Percentiles rank a stretch among this genome's conserved stretches.
These are phyloP conservation scores for Thelephora terrestris DNA, from an alignment of 1,284 basidiomycete genomes.

Conservation along the genomic window DNA sequence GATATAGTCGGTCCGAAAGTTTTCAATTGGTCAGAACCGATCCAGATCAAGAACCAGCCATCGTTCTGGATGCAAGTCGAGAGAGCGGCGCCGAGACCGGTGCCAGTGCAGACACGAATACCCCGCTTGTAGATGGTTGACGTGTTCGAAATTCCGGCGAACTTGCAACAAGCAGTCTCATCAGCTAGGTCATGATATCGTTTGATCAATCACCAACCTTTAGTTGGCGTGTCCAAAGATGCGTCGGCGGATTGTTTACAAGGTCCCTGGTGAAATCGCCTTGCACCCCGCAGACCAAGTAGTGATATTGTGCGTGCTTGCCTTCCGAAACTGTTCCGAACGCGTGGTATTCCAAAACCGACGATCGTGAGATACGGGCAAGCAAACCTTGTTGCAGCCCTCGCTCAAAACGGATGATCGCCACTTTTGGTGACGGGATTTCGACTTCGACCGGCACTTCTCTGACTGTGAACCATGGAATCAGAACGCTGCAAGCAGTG, in stretches of 20 bases:
- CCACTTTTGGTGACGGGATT: conserved; percentile 56
- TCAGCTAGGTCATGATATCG: background rate
- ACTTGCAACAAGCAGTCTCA: conserved; percentile 16
- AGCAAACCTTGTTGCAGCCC: conserved; percentile 66
- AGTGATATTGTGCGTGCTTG: conserved; percentile 49
- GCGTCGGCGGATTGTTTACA: conserved; percentile 48
- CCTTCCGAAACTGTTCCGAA: conserved; percentile 68
- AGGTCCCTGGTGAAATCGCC: conserved; percentile 59
- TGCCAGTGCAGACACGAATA: conserved; percentile 35
- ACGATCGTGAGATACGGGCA: conserved; percentile 54
- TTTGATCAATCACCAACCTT: conserved; percentile 31
- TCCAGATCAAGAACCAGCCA: conserved; percentile 54
- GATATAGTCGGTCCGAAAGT: conserved; percentile 34
- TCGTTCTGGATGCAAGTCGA: conserved; percentile 31
- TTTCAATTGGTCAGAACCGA: conserved; percentile 34
- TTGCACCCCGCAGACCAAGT: conserved; percentile 62
- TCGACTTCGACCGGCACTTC: conserved; percentile 34
- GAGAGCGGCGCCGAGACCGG: conserved; percentile 33
- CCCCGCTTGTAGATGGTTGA: conserved; percentile 34
- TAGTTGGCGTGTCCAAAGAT: conserved; percentile 59
- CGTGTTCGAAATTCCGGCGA: conserved; percentile 33
- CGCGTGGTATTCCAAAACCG: conserved; percentile 59
- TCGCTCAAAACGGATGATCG: conserved; percentile 52
- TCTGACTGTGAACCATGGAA: conserved; percentile 34
- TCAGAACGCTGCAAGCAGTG: conserved; percentile 23